Conservation (phyloP, 139 green algal genomes). For the Ettlia oleoabundans region DNA sequence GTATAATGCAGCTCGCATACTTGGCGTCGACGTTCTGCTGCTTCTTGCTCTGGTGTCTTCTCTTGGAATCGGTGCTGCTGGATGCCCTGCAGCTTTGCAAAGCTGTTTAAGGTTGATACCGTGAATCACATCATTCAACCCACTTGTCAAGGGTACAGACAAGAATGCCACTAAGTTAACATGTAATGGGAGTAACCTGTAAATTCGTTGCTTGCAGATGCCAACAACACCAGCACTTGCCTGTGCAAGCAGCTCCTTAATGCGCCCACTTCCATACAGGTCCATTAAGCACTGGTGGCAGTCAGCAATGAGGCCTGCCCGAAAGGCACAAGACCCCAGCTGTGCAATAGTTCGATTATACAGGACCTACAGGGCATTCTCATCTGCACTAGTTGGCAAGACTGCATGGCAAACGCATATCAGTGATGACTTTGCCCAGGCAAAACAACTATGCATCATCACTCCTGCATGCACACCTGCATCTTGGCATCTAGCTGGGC, state of each 20-base stretch:
- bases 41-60: constrained; percentile 95
- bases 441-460: no score
- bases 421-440: no score
- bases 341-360: constrained; percentile 97
- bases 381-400: no score
- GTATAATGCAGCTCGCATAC: background rate
- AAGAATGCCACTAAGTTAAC: no score
- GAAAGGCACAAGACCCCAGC: constrained; percentile 95
- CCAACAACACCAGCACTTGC: constrained; percentile 33
- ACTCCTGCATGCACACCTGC: constrained; percentile 36
- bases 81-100: constrained; percentile 36
- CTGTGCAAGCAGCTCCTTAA: constrained; percentile 99
- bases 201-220: no score
- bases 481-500: constrained; percentile 67
- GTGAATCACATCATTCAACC: background rate
- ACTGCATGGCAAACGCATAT: no score
- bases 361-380: constrained; percentile 86
- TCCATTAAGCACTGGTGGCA: constrained; percentile 92
- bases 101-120: no score
- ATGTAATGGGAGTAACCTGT: no score
- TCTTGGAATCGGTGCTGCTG: constrained; percentile 59
- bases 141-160: background rate
- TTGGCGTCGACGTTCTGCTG: constrained; percentile 92
- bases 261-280: constrained; percentile 90
- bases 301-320: constrained; percentile 86